Base-by-base conservation (phyloP, 2,329 filamentous ascomycete species). In the Fusarium heterosporum region DNA sequence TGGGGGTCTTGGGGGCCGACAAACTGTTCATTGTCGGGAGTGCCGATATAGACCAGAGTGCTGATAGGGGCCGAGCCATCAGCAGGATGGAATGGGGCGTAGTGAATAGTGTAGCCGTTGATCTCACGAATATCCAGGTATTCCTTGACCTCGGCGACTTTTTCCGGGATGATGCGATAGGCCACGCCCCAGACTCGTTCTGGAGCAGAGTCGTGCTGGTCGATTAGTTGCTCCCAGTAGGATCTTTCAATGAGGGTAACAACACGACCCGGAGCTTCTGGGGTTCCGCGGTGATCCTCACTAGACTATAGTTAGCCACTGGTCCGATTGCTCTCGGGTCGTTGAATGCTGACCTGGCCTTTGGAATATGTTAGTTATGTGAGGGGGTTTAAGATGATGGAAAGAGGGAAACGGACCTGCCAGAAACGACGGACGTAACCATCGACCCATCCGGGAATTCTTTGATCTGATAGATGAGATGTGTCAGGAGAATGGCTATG, bases 111-210 rank as follows among this genome's bases (percentile, higher is more conserved):
- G 80, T 99, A 99, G 26, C 96, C 96, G 80, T 98, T 97, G 75
- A 98, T 97, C 79, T 99, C 96, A 43, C 96, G 90, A 68, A 97
- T 95, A 78, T 98, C 94, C 46, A 99, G 91, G 77, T 97, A 97
- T 59, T 89, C 86, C 70, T 92, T 90, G 6, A 97, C 95, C 80
- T 95, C 90, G 61, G 88, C 85, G 22, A 96, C 93, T 69, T 89
- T 86, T 3, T 87, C 83, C 8, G 89, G 79, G 28, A 85, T 83
- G 78, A 97, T 95, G 74, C 95, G 91, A 81, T 97, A 96, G 66
- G 95, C 96, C 16, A 93, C 92, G 58, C 96, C 96, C 94, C 94
- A 98, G 72, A 97, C 93, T 72, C 81, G 84, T 53, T 87, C 86
- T 56, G 85, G 86, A 28, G 84, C 87, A 29, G 82, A 79, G 64